Evolutionary conservation across 2,329 filamentous ascomycete species (phyloP), one percentile per base, ranked within the genome.

Genomic region (Cytospora paraplurivora): DNA sequence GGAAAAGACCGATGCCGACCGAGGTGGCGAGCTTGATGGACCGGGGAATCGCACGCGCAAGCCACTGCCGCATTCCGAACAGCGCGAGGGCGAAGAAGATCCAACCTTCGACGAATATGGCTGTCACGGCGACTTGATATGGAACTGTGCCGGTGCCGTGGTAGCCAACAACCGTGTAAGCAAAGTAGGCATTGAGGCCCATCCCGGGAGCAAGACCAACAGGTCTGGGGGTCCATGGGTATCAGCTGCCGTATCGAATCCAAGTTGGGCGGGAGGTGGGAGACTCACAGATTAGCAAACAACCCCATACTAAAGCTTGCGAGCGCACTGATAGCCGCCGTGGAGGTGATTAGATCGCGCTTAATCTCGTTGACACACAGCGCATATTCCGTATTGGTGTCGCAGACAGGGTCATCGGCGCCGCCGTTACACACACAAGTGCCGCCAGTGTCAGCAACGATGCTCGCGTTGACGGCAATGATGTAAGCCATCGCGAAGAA

Each of bases 1-100:
- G 81, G 74, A 94, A 96, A 1, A 96, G 81, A 27, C 92, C 92
- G 68, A 96, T 96, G 65, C 92, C 92, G 59, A 92, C 91, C 67
- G 91, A 90, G 17, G 90, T 94, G 15, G 92, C 92, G 62, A 95
- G 86, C 77, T 96, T 96, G 78, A 96, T 93, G 62, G 89, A 92
- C 49, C 86, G 84, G 1, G 92, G 92, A 67, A 96, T 92, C 51
- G 90, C 88, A 68, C 91, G 87, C 19, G 92, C 92, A 33, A 96
- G 85, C 92, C 92, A 96, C 74, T 96, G 92, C 15, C 92, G 88
- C 78, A 96, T 83, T 44, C 92, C 92, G 59, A 93, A 81, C 41
- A 96, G 74, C 1, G 92, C 92, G 49, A 96, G 82, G 1, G 79
- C 90, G 57, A 96, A 85, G 76, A 96, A 96, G 66, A 96, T 88